Percentiles rank a stretch among this genome's conserved stretches.
phyloP scores from a whole-genome alignment of 2,329 filamentous ascomycete genomes.

The Fusarium incarnatum region DNA sequence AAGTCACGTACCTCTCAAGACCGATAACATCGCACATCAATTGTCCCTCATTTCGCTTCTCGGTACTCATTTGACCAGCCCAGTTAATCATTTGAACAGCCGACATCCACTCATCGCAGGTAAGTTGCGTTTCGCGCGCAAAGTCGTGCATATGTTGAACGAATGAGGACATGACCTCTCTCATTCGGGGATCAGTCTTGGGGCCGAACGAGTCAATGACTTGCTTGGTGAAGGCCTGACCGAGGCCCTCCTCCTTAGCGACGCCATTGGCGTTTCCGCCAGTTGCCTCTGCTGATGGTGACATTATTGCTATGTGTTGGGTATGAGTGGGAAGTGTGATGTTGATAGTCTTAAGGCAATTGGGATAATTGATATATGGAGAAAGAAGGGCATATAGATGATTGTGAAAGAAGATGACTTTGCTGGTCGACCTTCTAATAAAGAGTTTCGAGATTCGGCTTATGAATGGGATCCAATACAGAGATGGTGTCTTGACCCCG shows the following conservation, averaged over 20 bases:
- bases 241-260: slow-evolving; percentile 45
- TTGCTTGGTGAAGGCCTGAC: slow-evolving; percentile 72
- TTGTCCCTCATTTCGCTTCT: slow-evolving; percentile 79
- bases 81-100: slow-evolving; percentile 70
- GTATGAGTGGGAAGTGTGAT: background rate
- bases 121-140: slow-evolving; percentile 81
- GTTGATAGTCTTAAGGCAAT: background rate
- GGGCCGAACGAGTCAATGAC: slow-evolving; percentile 82
- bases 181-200: slow-evolving; percentile 74
- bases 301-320: slow-evolving; percentile 47
- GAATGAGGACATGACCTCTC: slow-evolving; percentile 74
- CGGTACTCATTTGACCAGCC: slow-evolving; percentile 75
- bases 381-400: background rate
- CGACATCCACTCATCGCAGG: slow-evolving; percentile 81
- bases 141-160: slow-evolving; percentile 85
- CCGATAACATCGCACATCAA: slow-evolving; percentile 79
- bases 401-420: background rate
- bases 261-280: slow-evolving; percentile 55
- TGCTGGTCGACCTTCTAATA: slow-evolving; percentile 5
- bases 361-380: background rate
- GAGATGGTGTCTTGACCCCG: slow-evolving; percentile 27
- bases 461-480: background rate
- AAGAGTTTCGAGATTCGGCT: slow-evolving; percentile 11
- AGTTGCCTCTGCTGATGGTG: slow-evolving; percentile 54
- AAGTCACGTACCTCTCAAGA: slow-evolving; percentile 67